Evolutionary conservation across 495 filamentous ascomycete genomes (phyloP), one percentile per base, ranked within the genome.

Genomic region (Lasiosphaeria hispida): DNA sequence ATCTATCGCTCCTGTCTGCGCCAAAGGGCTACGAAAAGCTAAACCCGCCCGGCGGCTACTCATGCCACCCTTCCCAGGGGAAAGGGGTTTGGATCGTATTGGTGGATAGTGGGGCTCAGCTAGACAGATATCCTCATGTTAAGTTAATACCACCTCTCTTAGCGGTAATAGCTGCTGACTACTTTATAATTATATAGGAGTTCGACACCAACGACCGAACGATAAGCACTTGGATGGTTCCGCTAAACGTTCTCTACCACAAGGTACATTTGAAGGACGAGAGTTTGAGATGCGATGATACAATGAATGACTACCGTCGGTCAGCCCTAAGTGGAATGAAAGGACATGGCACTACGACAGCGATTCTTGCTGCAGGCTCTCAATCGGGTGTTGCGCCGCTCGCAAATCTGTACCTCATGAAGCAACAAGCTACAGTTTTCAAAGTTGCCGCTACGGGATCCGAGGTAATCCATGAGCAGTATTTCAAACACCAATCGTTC

Each of bases 341-440:
- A 10, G 48, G 48, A 3, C 48, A 51, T 19, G 48, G 48, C 8
- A 51, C 48, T 13, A 5, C 7, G 14, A 4, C 38, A 4, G 48
- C 48, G 13, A 37, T 51, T 14, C 1, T 51, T 17, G 48, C 34
- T 15, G 48, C 34, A 18, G 48, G 48, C 5, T n/a, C 48, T 14
- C 48, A 39, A 35, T 51, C 48, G 6, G 48, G 48, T 15, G 48
- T 51, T 3, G 48, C 48, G 13, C 48, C 48, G 3, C 9, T 17
- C 3, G 48, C 48, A 4, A 38, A 51, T 19, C 48, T 51, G 19
- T 39, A 3, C 13, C 48, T 51, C 33, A 17, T 6, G 4, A 35
- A 49, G 47, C 9, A 34, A 13, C 9, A 13, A 1, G 33, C 47
- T 0, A 36, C 47, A 9, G 47, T 36, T 7, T 36, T 15, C 13